Evolutionary conservation across 1,284 basidiomycete species (phyloP).

Genomic region (Leccinum fallax): DNA sequence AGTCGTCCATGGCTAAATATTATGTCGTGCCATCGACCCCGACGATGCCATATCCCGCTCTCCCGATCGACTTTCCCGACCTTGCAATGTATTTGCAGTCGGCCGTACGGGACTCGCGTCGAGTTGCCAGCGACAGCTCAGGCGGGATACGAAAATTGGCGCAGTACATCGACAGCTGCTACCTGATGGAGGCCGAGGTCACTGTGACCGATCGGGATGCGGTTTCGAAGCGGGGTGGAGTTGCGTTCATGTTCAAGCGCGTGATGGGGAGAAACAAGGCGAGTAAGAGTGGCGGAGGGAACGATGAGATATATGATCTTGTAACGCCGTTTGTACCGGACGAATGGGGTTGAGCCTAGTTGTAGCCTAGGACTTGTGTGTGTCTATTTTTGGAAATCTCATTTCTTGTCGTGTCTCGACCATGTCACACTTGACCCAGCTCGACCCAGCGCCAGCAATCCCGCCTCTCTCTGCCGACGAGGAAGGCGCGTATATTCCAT

Average conservation of each 20-base stretch:
- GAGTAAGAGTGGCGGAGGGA: constrained; percentile 50
- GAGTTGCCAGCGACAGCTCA: constrained; percentile 56
- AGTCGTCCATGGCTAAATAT: constrained; percentile 62
- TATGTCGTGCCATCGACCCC: constrained; percentile 67
- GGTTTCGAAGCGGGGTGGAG: constrained; percentile 41
- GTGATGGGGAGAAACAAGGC: constrained; percentile 58
- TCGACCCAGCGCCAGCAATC: constrained; percentile 27
- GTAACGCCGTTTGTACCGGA: constrained; percentile 79
- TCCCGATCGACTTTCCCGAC: constrained; percentile 74
- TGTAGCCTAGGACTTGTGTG: background rate
- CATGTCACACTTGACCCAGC: constrained; percentile 13
- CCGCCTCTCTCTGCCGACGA: constrained; percentile 61
- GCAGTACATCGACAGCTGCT: constrained; percentile 50
- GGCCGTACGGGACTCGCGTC: constrained; percentile 66
- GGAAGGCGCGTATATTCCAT: constrained; percentile 52
- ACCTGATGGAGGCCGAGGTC: constrained; percentile 48
- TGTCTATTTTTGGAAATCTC: background rate
- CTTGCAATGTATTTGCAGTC: constrained; percentile 74
- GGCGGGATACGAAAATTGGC: constrained; percentile 65
- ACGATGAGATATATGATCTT: constrained; percentile 75
- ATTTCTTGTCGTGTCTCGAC: background rate
- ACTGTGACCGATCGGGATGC: constrained; percentile 36
- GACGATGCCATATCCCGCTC: constrained; percentile 60
- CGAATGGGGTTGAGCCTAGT: constrained; percentile 50
- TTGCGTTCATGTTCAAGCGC: constrained; percentile 57